phyloP scores from a whole-genome alignment of 305 asterid genomes.

The Ajuga reptans region DNA sequence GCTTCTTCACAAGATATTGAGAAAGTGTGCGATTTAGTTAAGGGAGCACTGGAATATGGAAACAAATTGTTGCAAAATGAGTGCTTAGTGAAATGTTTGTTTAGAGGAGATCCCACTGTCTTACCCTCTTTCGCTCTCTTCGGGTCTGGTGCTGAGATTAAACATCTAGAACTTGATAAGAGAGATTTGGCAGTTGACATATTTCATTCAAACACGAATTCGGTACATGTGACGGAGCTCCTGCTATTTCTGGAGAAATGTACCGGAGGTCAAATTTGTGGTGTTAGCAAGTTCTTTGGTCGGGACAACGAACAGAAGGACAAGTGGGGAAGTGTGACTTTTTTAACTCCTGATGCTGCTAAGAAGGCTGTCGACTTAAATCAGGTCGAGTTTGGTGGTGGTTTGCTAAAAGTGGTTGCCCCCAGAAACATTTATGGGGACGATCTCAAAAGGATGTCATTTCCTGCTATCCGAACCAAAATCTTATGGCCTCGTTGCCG shows the following conservation, averaged over 20 bases:
- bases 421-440: slow-evolving; percentile 37
- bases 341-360: slow-evolving; percentile 77
- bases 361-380: slow-evolving; percentile 41
- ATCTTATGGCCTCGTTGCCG: slow-evolving; percentile 76
- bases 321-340: slow-evolving; percentile 83
- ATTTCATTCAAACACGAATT: slow-evolving; percentile 37
- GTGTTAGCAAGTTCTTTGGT: slow-evolving; percentile 40
- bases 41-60: slow-evolving; percentile 47
- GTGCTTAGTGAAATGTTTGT: slow-evolving; percentile 64
- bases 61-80: slow-evolving; percentile 52
- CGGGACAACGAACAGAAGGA: slow-evolving; percentile 43
- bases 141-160: slow-evolving; percentile 88
- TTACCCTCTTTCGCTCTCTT: slow-evolving; percentile 65
- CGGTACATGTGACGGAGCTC: slow-evolving; percentile 55
- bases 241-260: slow-evolving; percentile 50
- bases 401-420: slow-evolving; percentile 48
- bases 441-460: slow-evolving; percentile 45
- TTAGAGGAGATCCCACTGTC: slow-evolving; percentile 45
- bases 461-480: slow-evolving; percentile 55
- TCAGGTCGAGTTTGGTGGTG: slow-evolving; percentile 40
- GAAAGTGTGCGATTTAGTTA: slow-evolving; percentile 38
- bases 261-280: slow-evolving; percentile 49
- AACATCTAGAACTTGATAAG: slow-evolving; percentile 78
- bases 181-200: slow-evolving; percentile 66
- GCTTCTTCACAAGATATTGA: slow-evolving; percentile 67